Conservation (phyloP, 2,329 filamentous ascomycete species). For the Clarireedia homoeocarpa region DNA sequence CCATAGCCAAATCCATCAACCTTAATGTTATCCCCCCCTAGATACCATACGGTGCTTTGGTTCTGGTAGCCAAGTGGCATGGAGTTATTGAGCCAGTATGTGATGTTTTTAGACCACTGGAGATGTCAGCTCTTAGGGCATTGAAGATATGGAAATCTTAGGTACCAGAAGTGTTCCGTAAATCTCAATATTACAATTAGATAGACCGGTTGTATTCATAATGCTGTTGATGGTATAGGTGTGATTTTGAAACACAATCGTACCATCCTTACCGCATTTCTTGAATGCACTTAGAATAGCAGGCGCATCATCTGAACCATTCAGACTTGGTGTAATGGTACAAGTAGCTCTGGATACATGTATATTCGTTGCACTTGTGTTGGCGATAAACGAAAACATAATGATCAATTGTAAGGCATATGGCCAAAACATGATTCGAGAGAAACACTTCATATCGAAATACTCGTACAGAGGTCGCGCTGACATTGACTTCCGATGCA, state of each 20-base stretch:
- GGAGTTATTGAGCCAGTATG: slow-evolving; percentile 6
- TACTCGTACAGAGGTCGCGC: too few relatives aligned
- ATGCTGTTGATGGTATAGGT: slow-evolving; percentile 38
- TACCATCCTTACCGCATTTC: slow-evolving; percentile 33
- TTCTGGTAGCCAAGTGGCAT: slow-evolving; percentile 43
- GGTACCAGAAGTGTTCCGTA: slow-evolving; percentile 40
- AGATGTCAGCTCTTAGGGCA: neutral
- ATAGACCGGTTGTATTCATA: slow-evolving; percentile 37
- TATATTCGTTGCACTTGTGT: too few relatives aligned
- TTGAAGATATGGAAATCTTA: slow-evolving; percentile 33
- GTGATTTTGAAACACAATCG: slow-evolving; percentile 34
- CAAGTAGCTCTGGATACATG: neutral
- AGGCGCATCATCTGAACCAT: slow-evolving; percentile 23
- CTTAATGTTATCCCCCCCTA: slow-evolving; percentile 44
- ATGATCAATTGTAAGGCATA: too few relatives aligned
- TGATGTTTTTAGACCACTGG: slow-evolving; percentile 7
- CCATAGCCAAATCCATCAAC: slow-evolving; percentile 44
- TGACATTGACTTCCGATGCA: too few relatives aligned
- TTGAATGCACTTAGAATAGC: slow-evolving; percentile 35
- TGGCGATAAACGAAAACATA: too few relatives aligned
- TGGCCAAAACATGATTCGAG: too few relatives aligned
- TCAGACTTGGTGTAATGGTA: neutral
- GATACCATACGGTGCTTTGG: slow-evolving; percentile 46
- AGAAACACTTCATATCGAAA: too few relatives aligned
- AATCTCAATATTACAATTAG: slow-evolving; percentile 39